Percentiles rank a stretch among this genome's conserved stretches.
These are phyloP conservation scores for Filobasidium wieringae DNA, from an alignment of 768 basidiomycete genomes.

Conservation along the genomic window DNA sequence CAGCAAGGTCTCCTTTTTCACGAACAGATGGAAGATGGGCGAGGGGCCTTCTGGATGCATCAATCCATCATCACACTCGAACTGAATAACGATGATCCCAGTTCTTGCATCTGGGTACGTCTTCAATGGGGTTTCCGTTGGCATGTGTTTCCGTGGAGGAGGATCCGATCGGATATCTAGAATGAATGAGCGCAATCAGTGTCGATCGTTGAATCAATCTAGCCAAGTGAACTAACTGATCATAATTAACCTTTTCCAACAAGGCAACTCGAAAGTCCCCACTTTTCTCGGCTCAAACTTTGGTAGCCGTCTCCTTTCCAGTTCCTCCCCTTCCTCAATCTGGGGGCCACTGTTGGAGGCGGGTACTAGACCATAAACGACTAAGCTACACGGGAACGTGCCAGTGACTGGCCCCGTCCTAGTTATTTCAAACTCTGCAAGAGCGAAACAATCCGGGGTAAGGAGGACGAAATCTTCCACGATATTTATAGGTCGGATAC, in stretches of 20 bases:
- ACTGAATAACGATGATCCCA: slow-evolving; percentile 27
- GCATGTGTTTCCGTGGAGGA: slow-evolving; percentile 31
- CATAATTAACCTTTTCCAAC: background rate
- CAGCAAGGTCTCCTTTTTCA: slow-evolving; percentile 24
- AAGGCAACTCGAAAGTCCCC: background rate
- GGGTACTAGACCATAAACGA: no score
- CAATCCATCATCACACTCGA: slow-evolving; percentile 23
- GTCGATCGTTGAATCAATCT: background rate
- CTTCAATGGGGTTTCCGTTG: slow-evolving; percentile 21
- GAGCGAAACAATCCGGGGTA: no score
- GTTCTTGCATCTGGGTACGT: slow-evolving; percentile 28
- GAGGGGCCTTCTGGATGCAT: slow-evolving; percentile 17
- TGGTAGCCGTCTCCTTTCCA: no score
- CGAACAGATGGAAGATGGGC: slow-evolving; percentile 13
- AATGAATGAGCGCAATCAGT: background rate
- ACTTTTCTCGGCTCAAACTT: background rate
- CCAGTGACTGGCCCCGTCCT: no score
- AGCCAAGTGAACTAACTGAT: background rate
- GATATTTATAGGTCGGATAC: no score
- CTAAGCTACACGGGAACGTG: no score
- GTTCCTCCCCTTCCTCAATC: no score
- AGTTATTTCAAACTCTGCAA: no score
- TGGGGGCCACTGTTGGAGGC: no score
- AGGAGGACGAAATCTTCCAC: background rate
- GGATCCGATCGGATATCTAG: slow-evolving; percentile 30